These are phyloP conservation scores for Aspergillus leporis DNA, from an alignment of 495 filamentous ascomycete species.

Conservation along the genomic window DNA sequence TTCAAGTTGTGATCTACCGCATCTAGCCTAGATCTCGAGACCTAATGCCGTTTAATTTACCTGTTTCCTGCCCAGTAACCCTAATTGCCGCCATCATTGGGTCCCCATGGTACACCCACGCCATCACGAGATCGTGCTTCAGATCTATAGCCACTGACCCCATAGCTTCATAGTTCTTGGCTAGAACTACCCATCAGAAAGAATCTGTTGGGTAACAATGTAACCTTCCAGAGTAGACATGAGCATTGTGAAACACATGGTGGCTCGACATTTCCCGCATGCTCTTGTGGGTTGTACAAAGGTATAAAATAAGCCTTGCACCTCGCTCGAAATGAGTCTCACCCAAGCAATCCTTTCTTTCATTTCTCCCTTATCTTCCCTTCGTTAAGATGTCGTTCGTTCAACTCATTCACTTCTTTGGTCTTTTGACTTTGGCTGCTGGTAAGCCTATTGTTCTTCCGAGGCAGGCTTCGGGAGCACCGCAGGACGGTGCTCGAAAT, in stretches of 20 bases:
- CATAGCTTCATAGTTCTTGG: neutral
- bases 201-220: neutral
- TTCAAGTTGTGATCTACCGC: neutral
- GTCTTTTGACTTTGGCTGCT: slow-evolving; percentile 22
- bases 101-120: neutral
- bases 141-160: neutral
- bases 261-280: neutral
- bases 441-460: slow-evolving; percentile 24
- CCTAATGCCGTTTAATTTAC: neutral
- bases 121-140: neutral
- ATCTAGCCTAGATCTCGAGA: neutral
- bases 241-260: neutral
- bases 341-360: slow-evolving; percentile 1
- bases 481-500: slow-evolving; percentile 15
- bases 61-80: neutral
- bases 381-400: slow-evolving; percentile 15
- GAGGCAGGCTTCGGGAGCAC: slow-evolving; percentile 14
- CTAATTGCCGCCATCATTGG: neutral
- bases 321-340: neutral
- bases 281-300: neutral
- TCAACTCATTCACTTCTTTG: slow-evolving; percentile 18
- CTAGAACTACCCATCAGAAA: neutral
- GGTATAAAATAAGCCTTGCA: neutral
- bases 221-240: neutral
- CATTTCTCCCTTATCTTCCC: neutral